Base-by-base conservation (phyloP, 331 rosid genomes). In the Pyrus hybrid region DNA sequence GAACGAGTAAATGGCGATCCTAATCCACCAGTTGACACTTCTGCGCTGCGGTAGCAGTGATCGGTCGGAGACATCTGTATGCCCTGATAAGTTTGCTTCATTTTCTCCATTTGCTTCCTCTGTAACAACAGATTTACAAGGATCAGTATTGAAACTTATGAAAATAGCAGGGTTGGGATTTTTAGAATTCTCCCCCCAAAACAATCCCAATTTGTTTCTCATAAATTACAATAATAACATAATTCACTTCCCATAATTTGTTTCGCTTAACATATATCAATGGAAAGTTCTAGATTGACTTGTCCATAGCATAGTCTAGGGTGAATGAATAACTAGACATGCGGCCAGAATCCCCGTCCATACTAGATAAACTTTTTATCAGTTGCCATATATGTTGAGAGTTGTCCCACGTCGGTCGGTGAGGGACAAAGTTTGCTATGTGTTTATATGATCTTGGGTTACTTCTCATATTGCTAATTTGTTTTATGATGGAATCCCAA, bases 11-110 rank as follows among this genome's bases (percentile, higher is more conserved):
- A 83, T 22, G 35, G 28, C 74, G 33, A 86, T 65, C 43, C 69
- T 74, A 41, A 86, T 26, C 84, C 86, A 83, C 63, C 77, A 73
- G 54, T 37, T 60, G 49, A 76, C 70, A 18, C 76, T 71, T 43
- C 21, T 67, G 23, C 22, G 54, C 21, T 5, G 53, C 13, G 23
- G 5, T 10, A 53, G 64, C 68, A 30, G 77, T 18, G 73, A 32
- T 37, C 14, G 60, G 41, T 45, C 20, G 22, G 10, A 8, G 37
- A 12, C 37, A 37, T 49, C 9, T 7, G 37, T 30, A 37, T 26
- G 21, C 53, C 78, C 71, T 22, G 74, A 5, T 57, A 72, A 45
- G 23, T 51, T 75, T 21, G 20, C 58, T 79, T 70, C 81, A 17
- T 53, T 61, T 53, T 9, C 61, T 74, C 74, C 80, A 37, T 29